Evolutionary conservation across 2,329 filamentous ascomycete genomes (phyloP), one percentile per base, ranked within the genome.

Genomic region (Fusarium luffae): DNA sequence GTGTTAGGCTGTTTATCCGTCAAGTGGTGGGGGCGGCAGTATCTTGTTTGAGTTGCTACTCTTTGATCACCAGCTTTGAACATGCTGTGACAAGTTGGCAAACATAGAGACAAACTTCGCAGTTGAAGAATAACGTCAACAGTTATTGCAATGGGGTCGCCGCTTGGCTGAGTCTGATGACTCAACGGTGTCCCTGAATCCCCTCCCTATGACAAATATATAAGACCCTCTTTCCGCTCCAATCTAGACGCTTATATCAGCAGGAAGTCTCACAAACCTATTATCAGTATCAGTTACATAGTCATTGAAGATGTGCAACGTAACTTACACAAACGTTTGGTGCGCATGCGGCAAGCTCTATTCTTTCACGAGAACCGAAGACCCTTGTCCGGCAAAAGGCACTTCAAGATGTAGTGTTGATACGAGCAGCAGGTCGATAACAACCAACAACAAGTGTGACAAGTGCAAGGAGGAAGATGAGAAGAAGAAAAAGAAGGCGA

Each of bases 201-300:
- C 18, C 34, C 3, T 10, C 1, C 2, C 5, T n/a, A 6, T n/a
- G 5, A 11, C 4, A 18, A 4, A n/a, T 37, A 37, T n/a, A 37
- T 37, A n/a, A 37, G 3, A 18, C 34, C 16, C 16, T 37, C 34
- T 4, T n/a, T 37, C 18, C 34, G 18, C 3, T n/a, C 18, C 10
- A 10, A 10, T 18, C 10, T 16, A 5, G 8, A 18, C 8, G 8
- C 5, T 1, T 5, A 7, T 7, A 16, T 4, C 19, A 23, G 10
- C 5, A 25, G 3, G 1, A 18, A 3, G 9, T 18, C 21, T 16
- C 6, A 23, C 9, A 11, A 23, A 16, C 9, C 9, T 6, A 23
- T 16, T 2, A 11, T 19, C 19, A 4, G 13, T 11, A 25, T 16
- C 14, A 18, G 5, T 4, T 14, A 11, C 9, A 18, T 7, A 7